Percentiles rank a stretch among this genome's conserved stretches.
Conservation (phyloP, 805 yeast genomes). For the Isabelozyma heimii region DNA sequence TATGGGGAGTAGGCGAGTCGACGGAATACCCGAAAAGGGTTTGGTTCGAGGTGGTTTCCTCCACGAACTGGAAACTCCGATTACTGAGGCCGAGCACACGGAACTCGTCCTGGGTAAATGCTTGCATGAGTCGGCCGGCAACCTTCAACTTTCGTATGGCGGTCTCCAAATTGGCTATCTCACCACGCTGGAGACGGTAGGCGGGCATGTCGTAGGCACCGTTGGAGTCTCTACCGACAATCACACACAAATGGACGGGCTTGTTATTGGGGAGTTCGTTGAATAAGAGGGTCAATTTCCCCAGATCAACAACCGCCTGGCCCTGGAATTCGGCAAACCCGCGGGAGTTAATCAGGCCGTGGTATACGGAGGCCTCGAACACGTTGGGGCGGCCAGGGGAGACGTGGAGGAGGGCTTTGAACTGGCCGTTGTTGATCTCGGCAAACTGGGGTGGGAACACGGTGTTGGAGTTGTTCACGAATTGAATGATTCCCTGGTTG, state of each 20-base stretch:
- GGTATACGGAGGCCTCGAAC: conserved; percentile 48
- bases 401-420: conserved; percentile 73
- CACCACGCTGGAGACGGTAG: conserved; percentile 44
- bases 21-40: conserved; percentile 32
- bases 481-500: conserved; percentile 25
- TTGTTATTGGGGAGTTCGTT: conserved; percentile 61
- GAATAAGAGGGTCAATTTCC: conserved; percentile 18
- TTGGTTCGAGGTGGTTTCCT: conserved; percentile 38
- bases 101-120: conserved; percentile 91
- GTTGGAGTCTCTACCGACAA: conserved; percentile 76
- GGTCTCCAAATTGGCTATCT: conserved; percentile 63
- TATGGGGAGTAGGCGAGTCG: conserved; percentile 53
- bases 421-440: conserved; percentile 67
- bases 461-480: conserved; percentile 28
- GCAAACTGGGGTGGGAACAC: conserved; percentile 67
- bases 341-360: conserved; percentile 26
- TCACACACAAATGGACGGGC: conserved; percentile 76
- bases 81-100: conserved; percentile 71
- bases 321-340: conserved; percentile 17
- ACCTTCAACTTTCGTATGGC: conserved; percentile 75
- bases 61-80: conserved; percentile 72
- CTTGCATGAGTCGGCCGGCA: conserved; percentile 87
- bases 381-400: conserved; percentile 61
- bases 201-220: conserved; percentile 68
- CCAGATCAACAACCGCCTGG: too few species aligned